Evolutionary conservation across 805 yeast species (phyloP), one percentile per base, ranked within the genome.

Genomic region (Yarrowia sp.): DNA sequence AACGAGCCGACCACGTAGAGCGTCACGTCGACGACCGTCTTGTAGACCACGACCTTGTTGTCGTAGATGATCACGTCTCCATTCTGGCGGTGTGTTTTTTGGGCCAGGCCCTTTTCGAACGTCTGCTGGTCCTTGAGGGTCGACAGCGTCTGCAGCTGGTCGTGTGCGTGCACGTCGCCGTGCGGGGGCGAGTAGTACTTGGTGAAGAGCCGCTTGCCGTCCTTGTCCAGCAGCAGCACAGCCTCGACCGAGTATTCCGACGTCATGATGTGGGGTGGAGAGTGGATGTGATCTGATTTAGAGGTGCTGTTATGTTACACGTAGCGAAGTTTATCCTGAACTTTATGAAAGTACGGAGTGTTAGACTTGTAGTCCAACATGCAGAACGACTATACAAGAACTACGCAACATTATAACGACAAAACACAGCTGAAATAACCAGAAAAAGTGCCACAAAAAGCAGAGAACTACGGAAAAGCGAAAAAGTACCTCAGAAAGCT

Each of bases 51-150:
- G 70, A 92, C 81, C 71, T 88, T 89, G 75, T 86, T 86, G 74
- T 92, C 97, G 75, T 86, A 89, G 53, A 95, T 81, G 70, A 92
- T 79, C 67, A 95, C 86, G 74, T 93, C 98, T 64, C 89, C 85
- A 74, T 89, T 87, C 71, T 87, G 87, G 74, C 92, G 91, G 77
- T 85, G 85, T n/a, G 96, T 88, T 78, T 93, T 95, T 53, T 79
- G 76, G 74, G 88, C 88, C 47, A 95, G 79, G 5, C 84, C 82
- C 71, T 84, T 79, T 79, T 95, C 99, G 76, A 94, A 95, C 67
- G 86, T 82, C 68, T 82, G 80, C 79, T 95, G 98, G 71, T 87
- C 87, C 75, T 86, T 86, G 61, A 55, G 68, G 5, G 84, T 78
- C 58, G 80, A 78, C 70, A 79, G 77, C 20, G 80, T 74, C 73